Evolutionary conservation across 768 basidiomycete genomes (phyloP).

Genomic region (Imleria badia): DNA sequence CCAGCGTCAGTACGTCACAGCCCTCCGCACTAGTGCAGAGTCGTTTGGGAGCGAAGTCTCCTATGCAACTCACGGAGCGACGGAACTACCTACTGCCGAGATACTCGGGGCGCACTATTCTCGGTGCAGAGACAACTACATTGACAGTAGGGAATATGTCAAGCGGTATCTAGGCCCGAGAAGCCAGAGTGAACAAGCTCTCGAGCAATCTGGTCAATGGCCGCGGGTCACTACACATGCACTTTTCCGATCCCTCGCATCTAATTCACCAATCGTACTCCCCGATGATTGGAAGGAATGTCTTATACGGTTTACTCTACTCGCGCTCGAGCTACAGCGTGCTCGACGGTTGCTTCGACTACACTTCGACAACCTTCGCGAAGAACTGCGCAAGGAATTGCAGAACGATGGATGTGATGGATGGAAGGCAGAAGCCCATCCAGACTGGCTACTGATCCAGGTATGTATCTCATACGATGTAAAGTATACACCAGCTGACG

Average conservation of each 20-base stretch:
- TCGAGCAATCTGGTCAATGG: slow-evolving; percentile 34
- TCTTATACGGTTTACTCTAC: slow-evolving; percentile 30
- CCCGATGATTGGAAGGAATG: slow-evolving; percentile 30
- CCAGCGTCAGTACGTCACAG: slow-evolving; percentile 8
- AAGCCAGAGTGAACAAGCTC: slow-evolving; percentile 16
- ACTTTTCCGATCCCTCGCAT: slow-evolving; percentile 34
- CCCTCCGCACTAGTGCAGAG: too few species aligned
- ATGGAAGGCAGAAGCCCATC: too few species aligned
- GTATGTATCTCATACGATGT: not conserved
- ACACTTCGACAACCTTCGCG: slow-evolving; percentile 16
- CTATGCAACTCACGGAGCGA: not conserved
- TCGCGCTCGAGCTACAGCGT: too few species aligned
- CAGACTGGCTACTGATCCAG: too few species aligned
- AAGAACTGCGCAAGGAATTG: slow-evolving; percentile 32
- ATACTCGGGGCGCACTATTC: slow-evolving; percentile 10
- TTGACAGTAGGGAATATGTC: not conserved
- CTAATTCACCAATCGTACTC: slow-evolving; percentile 16
- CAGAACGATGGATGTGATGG: too few species aligned
- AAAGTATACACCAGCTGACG: not conserved
- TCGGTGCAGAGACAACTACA: slow-evolving; percentile 7
- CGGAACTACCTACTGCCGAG: not conserved
- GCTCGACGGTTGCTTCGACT: too few species aligned
- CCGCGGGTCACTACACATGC: slow-evolving; percentile 34
- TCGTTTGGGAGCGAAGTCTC: slow-evolving; percentile 4
- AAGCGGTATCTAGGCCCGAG: slow-evolving; percentile 11